Evolutionary conservation across 106 monocot genomes (phyloP).

Genomic region (Vanilla planifolia): DNA sequence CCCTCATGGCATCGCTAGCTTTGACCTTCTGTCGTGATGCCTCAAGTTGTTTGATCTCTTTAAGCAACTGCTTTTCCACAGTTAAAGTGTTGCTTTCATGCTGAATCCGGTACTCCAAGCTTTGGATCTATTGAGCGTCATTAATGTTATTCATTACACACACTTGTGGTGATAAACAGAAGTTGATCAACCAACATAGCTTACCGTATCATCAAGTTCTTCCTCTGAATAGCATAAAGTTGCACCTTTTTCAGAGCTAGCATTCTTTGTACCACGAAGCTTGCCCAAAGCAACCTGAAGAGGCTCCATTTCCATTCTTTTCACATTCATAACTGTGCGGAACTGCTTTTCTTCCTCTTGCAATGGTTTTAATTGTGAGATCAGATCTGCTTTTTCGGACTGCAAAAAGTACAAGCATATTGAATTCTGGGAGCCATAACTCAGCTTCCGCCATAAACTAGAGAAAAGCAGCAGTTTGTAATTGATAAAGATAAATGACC

Average conservation of each 20-base stretch:
- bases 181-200: constrained; percentile 7
- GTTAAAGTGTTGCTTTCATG: constrained; percentile 80
- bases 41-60: constrained; percentile 80
- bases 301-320: constrained; percentile 72
- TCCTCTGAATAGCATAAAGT: constrained; percentile 73
- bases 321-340: constrained; percentile 36
- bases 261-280: constrained; percentile 49
- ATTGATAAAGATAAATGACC: no score
- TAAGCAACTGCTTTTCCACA: constrained; percentile 78
- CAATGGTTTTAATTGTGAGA: constrained; percentile 62
- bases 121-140: constrained; percentile 39
- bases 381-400: constrained; percentile 53
- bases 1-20: constrained; percentile 39
- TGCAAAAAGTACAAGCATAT: constrained; percentile 20
- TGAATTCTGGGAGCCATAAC: background rate
- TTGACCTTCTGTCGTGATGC: constrained; percentile 70
- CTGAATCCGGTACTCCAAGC: constrained; percentile 67
- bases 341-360: constrained; percentile 41
- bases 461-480: no score
- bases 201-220: constrained; percentile 65
- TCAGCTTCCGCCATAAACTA: no score
- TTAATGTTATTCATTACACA: no score
- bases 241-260: constrained; percentile 51
- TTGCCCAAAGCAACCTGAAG: constrained; percentile 58
- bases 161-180: background rate